phyloP scores from a whole-genome alignment of 2,329 filamentous ascomycete genomes.

The Exophiala spinifera region DNA sequence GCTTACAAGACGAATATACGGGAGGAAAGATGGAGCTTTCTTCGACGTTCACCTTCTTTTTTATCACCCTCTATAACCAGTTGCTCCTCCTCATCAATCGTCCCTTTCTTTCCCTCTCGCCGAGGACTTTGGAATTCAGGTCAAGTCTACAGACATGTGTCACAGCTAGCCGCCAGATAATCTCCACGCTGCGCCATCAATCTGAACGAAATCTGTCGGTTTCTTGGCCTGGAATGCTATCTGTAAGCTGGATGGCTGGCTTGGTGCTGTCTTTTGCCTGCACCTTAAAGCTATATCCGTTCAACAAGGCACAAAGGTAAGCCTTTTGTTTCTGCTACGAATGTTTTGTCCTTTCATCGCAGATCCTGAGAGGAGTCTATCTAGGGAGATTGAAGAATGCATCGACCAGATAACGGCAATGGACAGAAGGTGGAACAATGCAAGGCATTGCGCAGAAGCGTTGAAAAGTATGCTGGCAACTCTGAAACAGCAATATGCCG shows the following conservation, averaged over 20 bases:
- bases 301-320: conserved; percentile 15
- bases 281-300: conserved; percentile 7
- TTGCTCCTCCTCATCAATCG: conserved; percentile 38
- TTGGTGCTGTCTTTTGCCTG: conserved; percentile 40
- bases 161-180: conserved; percentile 36
- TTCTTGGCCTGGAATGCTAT: conserved; percentile 39
- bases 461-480: conserved; percentile 6
- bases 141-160: conserved; percentile 40
- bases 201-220: conserved; percentile 31
- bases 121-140: conserved; percentile 35
- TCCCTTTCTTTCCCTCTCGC: conserved; percentile 36
- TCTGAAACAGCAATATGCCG: conserved; percentile 6
- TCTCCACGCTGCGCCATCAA: conserved; percentile 34
- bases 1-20: conserved; percentile 11
- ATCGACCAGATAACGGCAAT: conserved; percentile 2
- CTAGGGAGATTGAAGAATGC: conserved; percentile 12
- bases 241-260: conserved; percentile 39
- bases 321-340: not conserved
- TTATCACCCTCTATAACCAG: conserved; percentile 38
- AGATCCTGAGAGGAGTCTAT: not conserved
- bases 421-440: conserved; percentile 13
- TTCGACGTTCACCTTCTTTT: conserved; percentile 31
- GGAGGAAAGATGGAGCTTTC: conserved; percentile 5
- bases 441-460: conserved; percentile 10
- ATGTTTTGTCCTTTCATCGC: not conserved